phyloP scores from a whole-genome alignment of 2,329 filamentous ascomycete species.

The Apiospora rasikravindrae region DNA sequence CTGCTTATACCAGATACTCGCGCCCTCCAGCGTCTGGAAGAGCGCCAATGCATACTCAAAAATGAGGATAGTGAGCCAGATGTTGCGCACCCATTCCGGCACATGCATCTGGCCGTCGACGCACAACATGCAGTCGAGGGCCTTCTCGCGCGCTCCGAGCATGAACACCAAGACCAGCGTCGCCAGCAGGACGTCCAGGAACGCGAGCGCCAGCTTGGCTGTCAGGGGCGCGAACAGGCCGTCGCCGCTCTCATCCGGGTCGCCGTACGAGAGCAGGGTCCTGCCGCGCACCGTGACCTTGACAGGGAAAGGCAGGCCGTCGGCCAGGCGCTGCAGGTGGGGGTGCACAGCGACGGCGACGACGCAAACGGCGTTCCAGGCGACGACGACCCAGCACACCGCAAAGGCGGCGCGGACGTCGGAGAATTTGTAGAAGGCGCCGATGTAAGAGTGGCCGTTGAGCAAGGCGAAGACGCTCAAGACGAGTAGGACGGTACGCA shows the following conservation, averaged over 20 bases:
- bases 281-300: conserved; percentile 21
- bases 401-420: conserved; percentile 16
- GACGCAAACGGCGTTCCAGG: conserved; percentile 22
- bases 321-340: conserved; percentile 25
- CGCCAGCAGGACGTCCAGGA: conserved; percentile 20
- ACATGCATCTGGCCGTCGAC: conserved; percentile 9
- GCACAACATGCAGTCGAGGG: conserved; percentile 20
- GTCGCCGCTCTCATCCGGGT: conserved; percentile 22
- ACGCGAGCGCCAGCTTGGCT: conserved; percentile 19
- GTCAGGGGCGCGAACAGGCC: conserved; percentile 23
- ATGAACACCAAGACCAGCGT: conserved; percentile 22
- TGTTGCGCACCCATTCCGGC: conserved; percentile 21
- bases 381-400: conserved; percentile 20
- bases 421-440: background rate
- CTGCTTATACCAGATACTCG: conserved; percentile 23
- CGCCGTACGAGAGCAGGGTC: conserved; percentile 22
- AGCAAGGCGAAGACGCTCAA: conserved; percentile 20
- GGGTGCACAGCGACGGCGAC: conserved; percentile 23
- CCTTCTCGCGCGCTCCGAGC: conserved; percentile 15
- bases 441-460: conserved; percentile 22
- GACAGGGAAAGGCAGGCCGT: conserved; percentile 23
- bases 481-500: conserved; percentile 22
- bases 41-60: conserved; percentile 20
- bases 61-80: conserved; percentile 20
- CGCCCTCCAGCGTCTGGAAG: conserved; percentile 21